A percentile compares a stretch with the other conserved stretches of the same genome.
phyloP scores from a whole-genome alignment of 2,329 filamentous ascomycete species.

The Arachnomyces sp. region DNA sequence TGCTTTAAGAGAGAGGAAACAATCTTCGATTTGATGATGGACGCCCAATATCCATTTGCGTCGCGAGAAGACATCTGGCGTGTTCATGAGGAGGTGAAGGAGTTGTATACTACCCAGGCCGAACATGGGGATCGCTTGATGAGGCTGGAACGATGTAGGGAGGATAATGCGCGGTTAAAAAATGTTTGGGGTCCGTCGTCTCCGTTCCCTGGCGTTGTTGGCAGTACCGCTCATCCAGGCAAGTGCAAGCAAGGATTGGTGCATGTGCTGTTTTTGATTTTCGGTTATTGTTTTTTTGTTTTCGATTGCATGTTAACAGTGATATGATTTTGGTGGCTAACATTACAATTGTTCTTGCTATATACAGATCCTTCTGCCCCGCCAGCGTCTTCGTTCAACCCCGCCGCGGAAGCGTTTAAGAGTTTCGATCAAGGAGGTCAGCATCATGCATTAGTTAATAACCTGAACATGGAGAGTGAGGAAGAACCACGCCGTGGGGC shows the following conservation, averaged over 20 bases:
- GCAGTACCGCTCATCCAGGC: slow-evolving; percentile 84
- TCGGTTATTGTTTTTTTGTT: slow-evolving; percentile 1
- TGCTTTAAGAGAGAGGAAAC: no score
- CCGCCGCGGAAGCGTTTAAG: slow-evolving; percentile 77
- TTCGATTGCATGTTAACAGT: not conserved
- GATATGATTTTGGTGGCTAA: not conserved
- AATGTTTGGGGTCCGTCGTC: slow-evolving; percentile 81
- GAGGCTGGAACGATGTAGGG: slow-evolving; percentile 54
- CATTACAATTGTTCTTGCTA: slow-evolving; percentile 3
- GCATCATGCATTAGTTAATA: slow-evolving; percentile 68
- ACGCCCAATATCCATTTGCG: slow-evolving; percentile 57
- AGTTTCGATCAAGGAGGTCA: slow-evolving; percentile 73
- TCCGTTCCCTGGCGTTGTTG: slow-evolving; percentile 78
- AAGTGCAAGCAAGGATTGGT: slow-evolving; percentile 23
- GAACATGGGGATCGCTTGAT: slow-evolving; percentile 56
- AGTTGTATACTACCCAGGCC: slow-evolving; percentile 52
- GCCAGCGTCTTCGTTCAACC: slow-evolving; percentile 69
- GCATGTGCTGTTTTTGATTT: not conserved
- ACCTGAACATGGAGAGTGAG: slow-evolving; percentile 76
- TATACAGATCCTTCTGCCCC: no score
- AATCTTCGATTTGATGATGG: slow-evolving; percentile 39
- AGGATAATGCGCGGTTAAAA: slow-evolving; percentile 61
- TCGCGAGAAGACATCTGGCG: slow-evolving; percentile 60
- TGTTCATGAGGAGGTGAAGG: slow-evolving; percentile 55
- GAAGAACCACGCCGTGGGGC: slow-evolving; percentile 79